Base-by-base conservation (phyloP, 106 monocot genomes). In the Iris macrosiphon region DNA sequence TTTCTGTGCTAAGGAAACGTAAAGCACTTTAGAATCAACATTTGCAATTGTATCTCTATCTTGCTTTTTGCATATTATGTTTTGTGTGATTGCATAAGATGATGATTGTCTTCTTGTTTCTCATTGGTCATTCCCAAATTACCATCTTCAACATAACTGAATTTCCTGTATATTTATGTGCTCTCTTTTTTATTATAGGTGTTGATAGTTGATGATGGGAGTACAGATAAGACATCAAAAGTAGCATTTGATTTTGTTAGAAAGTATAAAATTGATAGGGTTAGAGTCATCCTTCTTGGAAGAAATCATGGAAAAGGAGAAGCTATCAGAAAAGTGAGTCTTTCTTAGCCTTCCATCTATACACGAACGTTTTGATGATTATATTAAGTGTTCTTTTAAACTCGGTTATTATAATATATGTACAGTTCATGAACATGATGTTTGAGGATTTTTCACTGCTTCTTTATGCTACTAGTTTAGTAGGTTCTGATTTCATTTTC, bases 301-400 rank as follows among this genome's bases (percentile, higher is more conserved):
- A 80, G 61, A 77, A 98, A 98, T 64, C 91, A 98, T 76, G 98
- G 98, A 27, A 98, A 98, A 70, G 98, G 98, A 38, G 98, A 98
- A 69, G 98, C 98, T 62, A 83, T 98, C 30, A 91, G 75, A 87
- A 83, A 72, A 75, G 96, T 90, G 42, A 79, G 88, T 69, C 37
- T 23, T 29, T 56, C 59, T 31, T 40, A 45, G 4, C 47, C 22
- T 52, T 37, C 4, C 56, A 23, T 45, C 11, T 48, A 29, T 48
- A 31, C 3, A 20, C 30, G 24, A 3, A 4, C 14, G 22, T 25
- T 26, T 29, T 29, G 13, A 8, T 32, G 3, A 62, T 18, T 0
- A 17, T 38, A 26, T 2, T 49, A n/a, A n/a, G n/a, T n/a, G n/a
- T n/a, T n/a, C n/a, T n/a, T n/a, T n/a, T n/a, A n/a, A n/a, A n/a